Conservation (phyloP, 345 rosid genomes). For the Camelina sativa region DNA sequence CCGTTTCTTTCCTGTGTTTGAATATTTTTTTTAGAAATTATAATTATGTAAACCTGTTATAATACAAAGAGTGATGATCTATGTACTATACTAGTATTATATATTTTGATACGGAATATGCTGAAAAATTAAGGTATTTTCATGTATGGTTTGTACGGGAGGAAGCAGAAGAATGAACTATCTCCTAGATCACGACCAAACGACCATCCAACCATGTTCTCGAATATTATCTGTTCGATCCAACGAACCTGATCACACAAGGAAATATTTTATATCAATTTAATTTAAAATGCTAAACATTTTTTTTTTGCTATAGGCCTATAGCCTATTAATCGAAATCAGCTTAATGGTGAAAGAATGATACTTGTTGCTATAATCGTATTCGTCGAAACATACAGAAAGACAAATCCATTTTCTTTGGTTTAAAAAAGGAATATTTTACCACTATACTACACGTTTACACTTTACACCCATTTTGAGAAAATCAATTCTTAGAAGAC, state of each 20-base stretch:
- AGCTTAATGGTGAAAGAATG: neutral
- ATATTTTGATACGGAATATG: neutral
- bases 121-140: neutral
- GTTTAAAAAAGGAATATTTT: neutral
- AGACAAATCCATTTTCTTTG: neutral
- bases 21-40: neutral
- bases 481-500: neutral
- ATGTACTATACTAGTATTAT: neutral
- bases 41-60: neutral
- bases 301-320: too few relatives aligned
- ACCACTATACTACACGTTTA: neutral
- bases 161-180: slow-evolving; percentile 35
- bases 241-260: slow-evolving; percentile 1
- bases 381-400: neutral
- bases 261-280: neutral
- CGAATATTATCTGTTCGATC: slow-evolving; percentile 1
- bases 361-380: neutral
- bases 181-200: slow-evolving; percentile 35
- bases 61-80: neutral
- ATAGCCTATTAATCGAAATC: neutral
- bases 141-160: slow-evolving; percentile 19
- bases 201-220: slow-evolving; percentile 36
- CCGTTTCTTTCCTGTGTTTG: neutral
- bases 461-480: neutral
- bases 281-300: neutral